Base-by-base conservation (phyloP, 2,329 filamentous ascomycete genomes). In the Chalaropsis thielavioides region DNA sequence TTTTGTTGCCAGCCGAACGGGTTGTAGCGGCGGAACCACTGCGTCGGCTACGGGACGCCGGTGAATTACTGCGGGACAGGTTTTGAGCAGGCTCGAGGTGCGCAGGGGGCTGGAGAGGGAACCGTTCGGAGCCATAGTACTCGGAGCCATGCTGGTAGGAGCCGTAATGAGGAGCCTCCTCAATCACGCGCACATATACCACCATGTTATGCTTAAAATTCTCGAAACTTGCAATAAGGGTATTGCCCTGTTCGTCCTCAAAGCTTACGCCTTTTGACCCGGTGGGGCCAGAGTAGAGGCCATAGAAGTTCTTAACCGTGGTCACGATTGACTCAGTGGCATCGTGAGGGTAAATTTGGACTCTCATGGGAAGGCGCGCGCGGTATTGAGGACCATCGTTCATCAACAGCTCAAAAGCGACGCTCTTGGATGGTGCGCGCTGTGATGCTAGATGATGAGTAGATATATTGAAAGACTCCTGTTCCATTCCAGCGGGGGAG, bases 281-380 rank as follows among this genome's bases (percentile, higher is more conserved):
- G 68, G 76, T 77, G 43, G 81, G 79, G 68, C 83, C 86, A 69
- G 92, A 89, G 74, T 96, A 96, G 70, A 99, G 82, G 68, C 94
- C 94, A 74, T 96, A 97, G 78, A 97, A 97, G 79, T 96, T 97
- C 82, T 96, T 97, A 72, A 97, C 92, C 1, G 94, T 97, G 15
- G 91, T 94, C 69, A 97, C 90, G 77, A 99, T 99, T 43, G 92
- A 96, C 73, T 97, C 92, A 24, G 92, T 97, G 63, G 90, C 92
- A 78, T 99, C 94, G 75, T 97, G 92, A 59, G 90, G 90, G 72
- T 88, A 96, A 70, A 99, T 96, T 72, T 95, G 89, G 64, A 92
- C 88, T 71, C 88, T 81, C 83, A 92, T 86, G n/a, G 89, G 88
- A 69, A 92, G 79, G 72, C 89, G 86, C 76, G 87, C 88, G 70